Evolutionary conservation across 768 basidiomycete species (phyloP).

Genomic region (Crucibulum laeve): DNA sequence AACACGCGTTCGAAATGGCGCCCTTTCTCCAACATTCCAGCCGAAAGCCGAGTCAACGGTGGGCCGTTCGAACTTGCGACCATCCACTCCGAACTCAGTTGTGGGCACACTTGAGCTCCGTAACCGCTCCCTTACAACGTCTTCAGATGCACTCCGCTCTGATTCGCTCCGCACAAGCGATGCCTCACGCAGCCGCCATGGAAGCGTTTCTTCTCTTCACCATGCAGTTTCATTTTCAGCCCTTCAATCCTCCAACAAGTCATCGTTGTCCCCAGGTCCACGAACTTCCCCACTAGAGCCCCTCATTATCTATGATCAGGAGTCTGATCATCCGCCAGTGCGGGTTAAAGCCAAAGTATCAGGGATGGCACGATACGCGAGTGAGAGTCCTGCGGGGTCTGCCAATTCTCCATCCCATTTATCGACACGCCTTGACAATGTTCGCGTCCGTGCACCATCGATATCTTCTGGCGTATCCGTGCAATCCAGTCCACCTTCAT

Average conservation of each 20-base stretch:
- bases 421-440: slow-evolving; percentile 18
- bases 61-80: slow-evolving; percentile 20
- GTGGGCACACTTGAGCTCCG: slow-evolving; percentile 29
- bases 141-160: slow-evolving; percentile 15
- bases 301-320: slow-evolving; percentile 6
- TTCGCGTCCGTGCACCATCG: slow-evolving; percentile 34
- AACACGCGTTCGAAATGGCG: slow-evolving; percentile 31
- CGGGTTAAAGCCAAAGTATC: slow-evolving; percentile 65
- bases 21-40: slow-evolving; percentile 25
- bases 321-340: slow-evolving; percentile 20
- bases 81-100: slow-evolving; percentile 25
- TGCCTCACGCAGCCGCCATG: slow-evolving; percentile 18
- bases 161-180: too few species aligned
- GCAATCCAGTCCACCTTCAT: slow-evolving; percentile 20
- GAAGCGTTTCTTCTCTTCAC: slow-evolving; percentile 29
- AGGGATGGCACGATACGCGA: slow-evolving; percentile 32
- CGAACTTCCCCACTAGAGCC: slow-evolving; percentile 2
- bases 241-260: slow-evolving; percentile 19
- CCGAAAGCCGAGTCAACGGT: slow-evolving; percentile 17
- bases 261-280: slow-evolving; percentile 11
- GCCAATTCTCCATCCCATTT: slow-evolving; percentile 18
- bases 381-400: slow-evolving; percentile 14
- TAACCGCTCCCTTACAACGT: slow-evolving; percentile 19
- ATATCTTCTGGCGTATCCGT: slow-evolving; percentile 31
- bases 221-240: slow-evolving; percentile 33